Percentiles rank a stretch among this genome's conserved stretches.
These are phyloP conservation scores for Eleusine indica DNA, from an alignment of 176 grass and related monocot species.

Conservation along the genomic window DNA sequence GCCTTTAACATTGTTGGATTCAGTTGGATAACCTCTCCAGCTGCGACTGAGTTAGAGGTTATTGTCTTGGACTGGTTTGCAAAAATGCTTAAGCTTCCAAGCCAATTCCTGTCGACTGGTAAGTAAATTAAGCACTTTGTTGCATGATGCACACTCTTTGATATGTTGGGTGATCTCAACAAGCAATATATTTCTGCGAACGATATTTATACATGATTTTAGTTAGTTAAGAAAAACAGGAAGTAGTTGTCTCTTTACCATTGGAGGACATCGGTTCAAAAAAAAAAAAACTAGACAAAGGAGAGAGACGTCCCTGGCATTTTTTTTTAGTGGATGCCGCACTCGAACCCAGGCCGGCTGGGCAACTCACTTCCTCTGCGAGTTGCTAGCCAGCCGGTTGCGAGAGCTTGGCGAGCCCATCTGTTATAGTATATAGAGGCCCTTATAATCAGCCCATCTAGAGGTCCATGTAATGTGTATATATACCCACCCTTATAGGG, in stretches of 20 bases:
- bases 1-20: slow-evolving; percentile 73
- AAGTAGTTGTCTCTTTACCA: not conserved
- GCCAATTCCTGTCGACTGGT: slow-evolving; percentile 60
- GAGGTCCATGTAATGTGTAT: too few species aligned
- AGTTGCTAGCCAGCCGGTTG: too few species aligned
- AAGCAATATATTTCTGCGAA: not conserved
- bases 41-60: slow-evolving; percentile 71
- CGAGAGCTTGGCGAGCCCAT: too few species aligned
- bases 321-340: too few species aligned
- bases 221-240: not conserved
- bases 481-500: too few species aligned
- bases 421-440: too few species aligned
- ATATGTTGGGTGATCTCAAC: slow-evolving; percentile 25
- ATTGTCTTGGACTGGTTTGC: slow-evolving; percentile 81
- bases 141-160: not conserved
- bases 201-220: not conserved
- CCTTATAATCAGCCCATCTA: too few species aligned
- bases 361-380: too few species aligned
- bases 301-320: too few species aligned
- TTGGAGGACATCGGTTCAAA: too few species aligned
- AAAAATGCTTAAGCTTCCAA: slow-evolving; percentile 64
- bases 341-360: too few species aligned
- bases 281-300: too few species aligned
- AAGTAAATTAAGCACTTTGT: slow-evolving; percentile 16
- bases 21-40: slow-evolving; percentile 87